Base-by-base conservation (phyloP, 208 protist genomes). In the Leishmania martiniquensis region DNA sequence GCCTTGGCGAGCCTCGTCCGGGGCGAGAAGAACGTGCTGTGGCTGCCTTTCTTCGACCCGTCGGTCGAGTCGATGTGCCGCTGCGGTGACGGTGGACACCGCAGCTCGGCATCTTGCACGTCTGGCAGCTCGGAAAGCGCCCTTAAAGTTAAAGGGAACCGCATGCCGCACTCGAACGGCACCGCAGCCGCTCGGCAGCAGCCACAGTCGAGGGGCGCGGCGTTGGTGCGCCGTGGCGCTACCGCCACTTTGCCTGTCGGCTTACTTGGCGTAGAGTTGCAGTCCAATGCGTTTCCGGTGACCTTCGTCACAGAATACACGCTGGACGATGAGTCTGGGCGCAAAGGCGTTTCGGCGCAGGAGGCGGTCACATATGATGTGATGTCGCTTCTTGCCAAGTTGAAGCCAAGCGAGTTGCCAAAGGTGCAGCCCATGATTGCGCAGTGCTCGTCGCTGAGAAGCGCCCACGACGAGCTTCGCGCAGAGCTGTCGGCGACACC, bases 401-500 rank as follows among this genome's bases (percentile, higher is more conserved):
- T 87, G 78, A 44, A 65, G 25, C 89, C 93, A 29, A 73, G 85
- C 45, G 81, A 94, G 45, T 67, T 93, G 65, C 52, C 82, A 1
- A 85, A 84, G 75, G 91, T 90, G 66, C 93, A 97, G 75, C 85
- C 89, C 37, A 77, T 93, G 70, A 95, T 97, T 51, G 86, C 90
- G 25, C 68, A 90, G 66, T 86, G 84, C 59, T 69, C 82, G 39
- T 94, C 90, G 22, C 63, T 94, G 57, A 85, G 83, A 71, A 78
- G 87, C 37, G 91, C 91, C 0, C 91, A 97, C 78, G 54, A 71
- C 0, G 91, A 97, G 82, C 71, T 97, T 34, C 86, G 91, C 37
- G 65, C 70, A n/a, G 80, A 88, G 63, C 74, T 96, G 29, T 80
- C 81, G 49, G 74, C 82, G n/a, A 65, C 71, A 62, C 62, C 83